Evolutionary conservation across 805 yeast genomes (phyloP).

Genomic region (Saccharomycopsis oosterbeekiorum): DNA sequence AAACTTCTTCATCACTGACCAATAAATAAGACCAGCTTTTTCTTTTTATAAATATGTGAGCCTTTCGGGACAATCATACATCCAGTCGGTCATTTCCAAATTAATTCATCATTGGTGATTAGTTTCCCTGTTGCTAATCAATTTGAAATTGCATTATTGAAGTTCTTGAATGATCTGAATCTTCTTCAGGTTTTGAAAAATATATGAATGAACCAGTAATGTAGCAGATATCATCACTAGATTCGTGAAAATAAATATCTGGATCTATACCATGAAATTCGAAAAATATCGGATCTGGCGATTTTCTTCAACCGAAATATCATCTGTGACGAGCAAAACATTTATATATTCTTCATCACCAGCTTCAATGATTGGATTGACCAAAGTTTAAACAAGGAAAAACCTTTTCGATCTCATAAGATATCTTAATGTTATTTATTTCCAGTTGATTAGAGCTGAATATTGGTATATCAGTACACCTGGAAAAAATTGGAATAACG

Average conservation of each 20-base stretch:
- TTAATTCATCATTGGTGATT: not conserved
- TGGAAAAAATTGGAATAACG: conserved; percentile 13
- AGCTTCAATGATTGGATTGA: conserved; percentile 4
- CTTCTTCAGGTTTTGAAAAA: conserved; percentile 4
- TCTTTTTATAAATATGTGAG: conserved; percentile 12
- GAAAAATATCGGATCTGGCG: conserved; percentile 14
- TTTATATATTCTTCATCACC: conserved; percentile 7
- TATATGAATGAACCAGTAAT: conserved; percentile 11
- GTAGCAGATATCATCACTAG: conserved; percentile 2
- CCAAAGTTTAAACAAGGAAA: conserved; percentile 11
- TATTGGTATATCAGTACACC: conserved; percentile 11
- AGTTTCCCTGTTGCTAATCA: conserved; percentile 6
- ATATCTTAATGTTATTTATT: conserved; percentile 10
- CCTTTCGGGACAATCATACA: conserved; percentile 14
- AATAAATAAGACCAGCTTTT: conserved; percentile 10
- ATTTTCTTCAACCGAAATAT: conserved; percentile 5
- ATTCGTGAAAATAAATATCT: conserved; percentile 10
- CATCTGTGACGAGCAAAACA: conserved; percentile 3
- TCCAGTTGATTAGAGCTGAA: conserved; percentile 6
- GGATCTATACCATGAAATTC: conserved; percentile 17
- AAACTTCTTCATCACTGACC: conserved; percentile 12
- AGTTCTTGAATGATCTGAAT: conserved; percentile 2
- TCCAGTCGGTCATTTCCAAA: conserved; percentile 15
- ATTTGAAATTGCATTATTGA: conserved; percentile 7
- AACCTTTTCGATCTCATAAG: conserved; percentile 3